Base-by-base conservation (phyloP, 257 asterid genomes). In the Capsicum chinense region DNA sequence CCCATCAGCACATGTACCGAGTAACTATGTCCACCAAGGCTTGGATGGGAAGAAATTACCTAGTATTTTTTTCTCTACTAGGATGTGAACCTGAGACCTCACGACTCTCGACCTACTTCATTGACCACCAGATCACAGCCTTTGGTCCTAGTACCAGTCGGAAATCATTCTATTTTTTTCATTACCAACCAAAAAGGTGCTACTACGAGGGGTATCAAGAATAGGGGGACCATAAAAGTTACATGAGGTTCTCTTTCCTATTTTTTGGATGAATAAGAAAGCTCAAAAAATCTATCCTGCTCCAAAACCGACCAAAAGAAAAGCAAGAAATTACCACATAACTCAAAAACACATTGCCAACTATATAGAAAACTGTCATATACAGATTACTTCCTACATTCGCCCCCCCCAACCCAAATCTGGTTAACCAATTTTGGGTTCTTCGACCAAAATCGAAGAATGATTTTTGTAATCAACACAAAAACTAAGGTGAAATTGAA, bases 251-350 rank as follows among this genome's bases (percentile, higher is more conserved):
- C 47, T 47, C 26, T 15, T 52, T 21, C 5, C 35, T 19, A 26
- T 52, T 21, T 54, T 76, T 74, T 74, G n/a, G 44, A 74, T 74
- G 47, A 74, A 52, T 26, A 16, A 74, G 19, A 50, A n/a, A 13
- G 19, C 81, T 76, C 81, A 76, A 52, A 74, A 50, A 74, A 50
- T 10, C 12, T 52, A 76, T 76, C 81, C 21, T 52, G 47, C 80
- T 52, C 21, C 81, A 76, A 13, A 67, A 76, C 44, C 42, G 62
- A 6, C 63, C 60, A 76, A 52, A 76, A 76, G 13, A 76, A 26
- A 50, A 21, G 62, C 47, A 7, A 12, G 21, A 74, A 50, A 13
- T 74, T 37, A 50, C 50, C 19, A 21, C 47, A 21, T 52, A 50
- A 74, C 62, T 12, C 62, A 74, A 74, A 56, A 74, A 52, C 39